These are phyloP conservation scores for Sugiyamaella novakii DNA, from an alignment of 1,139 yeast genomes.

Conservation along the genomic window DNA sequence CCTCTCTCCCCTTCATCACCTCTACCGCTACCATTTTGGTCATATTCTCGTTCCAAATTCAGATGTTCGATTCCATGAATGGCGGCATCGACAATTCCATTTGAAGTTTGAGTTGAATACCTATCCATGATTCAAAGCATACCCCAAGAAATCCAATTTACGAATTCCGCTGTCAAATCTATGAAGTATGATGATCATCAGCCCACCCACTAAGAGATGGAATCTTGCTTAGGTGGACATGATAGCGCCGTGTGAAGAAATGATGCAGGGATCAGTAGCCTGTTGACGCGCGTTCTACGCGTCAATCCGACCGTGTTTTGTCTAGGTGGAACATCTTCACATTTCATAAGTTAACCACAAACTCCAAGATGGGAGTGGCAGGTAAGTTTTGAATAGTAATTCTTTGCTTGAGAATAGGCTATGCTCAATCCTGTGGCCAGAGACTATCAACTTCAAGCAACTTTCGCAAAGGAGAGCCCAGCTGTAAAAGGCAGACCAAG, in stretches of 20 bases:
- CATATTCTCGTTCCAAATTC: not conserved
- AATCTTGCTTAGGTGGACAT: too few species aligned
- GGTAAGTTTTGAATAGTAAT: slow-evolving; percentile 28
- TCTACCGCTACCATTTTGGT: not conserved
- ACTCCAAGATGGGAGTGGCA: slow-evolving; percentile 28
- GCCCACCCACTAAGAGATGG: too few species aligned
- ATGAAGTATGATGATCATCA: too few species aligned
- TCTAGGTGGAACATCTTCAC: too few species aligned
- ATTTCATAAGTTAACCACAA: not conserved
- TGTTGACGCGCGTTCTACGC: slow-evolving; percentile 9
- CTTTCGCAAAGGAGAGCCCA: too few species aligned
- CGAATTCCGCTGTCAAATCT: too few species aligned
- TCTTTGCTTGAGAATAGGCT: too few species aligned
- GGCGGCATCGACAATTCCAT: slow-evolving; percentile 6
- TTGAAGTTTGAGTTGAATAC: slow-evolving; percentile 1
- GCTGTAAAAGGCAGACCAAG: too few species aligned
- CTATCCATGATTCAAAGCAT: slow-evolving; percentile 8
- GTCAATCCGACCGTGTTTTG: slow-evolving; percentile 2
- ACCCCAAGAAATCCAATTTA: not conserved
- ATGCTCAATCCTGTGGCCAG: too few species aligned
- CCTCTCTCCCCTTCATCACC: slow-evolving; percentile 1
- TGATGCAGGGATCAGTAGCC: too few species aligned
- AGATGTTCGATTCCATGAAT: slow-evolving; percentile 11
- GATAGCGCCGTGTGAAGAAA: slow-evolving; percentile 10
- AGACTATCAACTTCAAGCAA: too few species aligned